A percentile compares a stretch with the other conserved stretches of the same genome.
phyloP scores from a whole-genome alignment of 352 stramenopile genomes.

The Globisporangium lucens region DNA sequence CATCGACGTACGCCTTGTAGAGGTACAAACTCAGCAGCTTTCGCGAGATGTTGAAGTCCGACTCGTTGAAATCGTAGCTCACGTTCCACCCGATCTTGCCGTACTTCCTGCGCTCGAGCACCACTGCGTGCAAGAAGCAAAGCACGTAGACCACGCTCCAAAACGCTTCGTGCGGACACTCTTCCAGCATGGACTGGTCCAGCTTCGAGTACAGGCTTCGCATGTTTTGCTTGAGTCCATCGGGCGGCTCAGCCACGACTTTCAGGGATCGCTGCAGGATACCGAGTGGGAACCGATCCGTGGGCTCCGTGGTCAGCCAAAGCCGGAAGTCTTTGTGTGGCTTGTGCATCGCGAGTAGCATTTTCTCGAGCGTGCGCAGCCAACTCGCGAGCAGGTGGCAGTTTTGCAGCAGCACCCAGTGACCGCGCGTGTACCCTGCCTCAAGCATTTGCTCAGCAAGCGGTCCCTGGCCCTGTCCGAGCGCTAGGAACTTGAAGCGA shows the following conservation, averaged over 20 bases:
- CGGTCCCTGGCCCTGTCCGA: conserved; percentile 93
- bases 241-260: conserved; percentile 94
- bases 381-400: conserved; percentile 94
- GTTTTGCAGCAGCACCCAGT: conserved; percentile 95
- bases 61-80: conserved; percentile 97
- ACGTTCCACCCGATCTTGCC: conserved; percentile 98
- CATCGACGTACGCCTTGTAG: conserved; percentile 91
- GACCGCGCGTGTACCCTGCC: conserved; percentile 73
- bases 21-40: conserved; percentile 92
- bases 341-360: conserved; percentile 88
- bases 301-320: conserved; percentile 95
- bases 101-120: conserved; percentile 95
- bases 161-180: conserved; percentile 92
- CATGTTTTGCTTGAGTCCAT: conserved; percentile 97
- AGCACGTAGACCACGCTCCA: conserved; percentile 93
- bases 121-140: conserved; percentile 94
- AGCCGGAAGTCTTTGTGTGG: conserved; percentile 94
- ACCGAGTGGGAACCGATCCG: conserved; percentile 92
- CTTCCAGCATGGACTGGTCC: conserved; percentile 87
- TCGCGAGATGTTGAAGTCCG: conserved; percentile 93
- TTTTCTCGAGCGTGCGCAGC: conserved; percentile 92
- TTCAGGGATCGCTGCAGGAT: conserved; percentile 95
- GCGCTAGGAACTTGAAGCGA: conserved; percentile 92
- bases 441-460: conserved; percentile 95
- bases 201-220: conserved; percentile 91